Base-by-base conservation (phyloP, 495 filamentous ascomycete species). In the Annulohypoxylon maeteangense region DNA sequence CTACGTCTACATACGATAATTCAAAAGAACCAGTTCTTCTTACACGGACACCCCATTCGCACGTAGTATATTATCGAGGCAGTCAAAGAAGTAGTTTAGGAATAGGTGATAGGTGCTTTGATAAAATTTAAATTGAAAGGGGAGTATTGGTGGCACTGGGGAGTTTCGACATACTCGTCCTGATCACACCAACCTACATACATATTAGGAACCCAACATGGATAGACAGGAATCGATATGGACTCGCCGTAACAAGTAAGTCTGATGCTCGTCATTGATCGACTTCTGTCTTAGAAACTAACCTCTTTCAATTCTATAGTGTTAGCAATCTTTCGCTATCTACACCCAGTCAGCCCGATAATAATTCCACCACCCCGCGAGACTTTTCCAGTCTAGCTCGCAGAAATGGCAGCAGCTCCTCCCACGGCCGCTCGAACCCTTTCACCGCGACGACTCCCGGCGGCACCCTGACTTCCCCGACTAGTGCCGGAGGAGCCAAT, bases 161-260 rank as follows among this genome's bases (percentile, higher is more conserved):
- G 65, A 69, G 65, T 69, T 69, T 73, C 62, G 57, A 58, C 70
- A 65, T 69, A 69, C 65, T 69, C 70, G 42, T 65, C 65, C 70
- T 69, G 50, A 47, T 63, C 16, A 59, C 56, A 73, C 56, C 61
- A 34, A 58, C 65, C 70, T 40, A 58, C 61, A 31, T 56, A 40
- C 48, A 38, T 55, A 23, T 54, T 55, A 65, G 65, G 32, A 66
- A 62, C 44, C 62, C 71, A 74, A 68, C 53, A 76, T 78, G 75
- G 75, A 76, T 86, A 80, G 80, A 68, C 75, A 78, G 61, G 75
- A 78, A 72, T 78, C 75, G 62, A 76, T 97, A 88, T 97, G 94
- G 94, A 93, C 90, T 86, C 91, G 94, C 79, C 92, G 94, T 81
- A 89, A 92, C 78, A 96, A 94, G 93, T 97, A 87, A 83, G 91